phyloP scores from a whole-genome alignment of 176 grass and related monocot species.

The Aegilops tauschii region DNA sequence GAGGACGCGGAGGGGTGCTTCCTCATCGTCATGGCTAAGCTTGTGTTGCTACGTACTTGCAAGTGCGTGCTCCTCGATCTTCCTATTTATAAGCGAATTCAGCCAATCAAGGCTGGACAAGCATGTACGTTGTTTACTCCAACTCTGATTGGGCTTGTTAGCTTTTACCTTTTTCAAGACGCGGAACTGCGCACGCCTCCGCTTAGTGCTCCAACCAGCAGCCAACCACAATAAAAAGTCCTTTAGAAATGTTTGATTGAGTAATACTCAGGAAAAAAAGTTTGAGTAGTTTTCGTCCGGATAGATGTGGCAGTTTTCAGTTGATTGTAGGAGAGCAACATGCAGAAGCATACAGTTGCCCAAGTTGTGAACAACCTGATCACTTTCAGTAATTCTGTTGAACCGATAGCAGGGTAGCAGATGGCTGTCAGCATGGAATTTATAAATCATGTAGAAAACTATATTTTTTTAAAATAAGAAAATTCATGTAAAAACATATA shows the following conservation, averaged over 20 bases:
- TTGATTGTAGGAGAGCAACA: neutral
- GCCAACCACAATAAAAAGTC: neutral
- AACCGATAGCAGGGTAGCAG: neutral
- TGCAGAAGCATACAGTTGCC: too few relatives aligned
- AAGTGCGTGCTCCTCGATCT: too few relatives aligned
- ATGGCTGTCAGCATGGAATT: neutral
- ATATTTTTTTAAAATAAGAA: too few relatives aligned
- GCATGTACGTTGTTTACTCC: too few relatives aligned
- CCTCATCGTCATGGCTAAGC: neutral
- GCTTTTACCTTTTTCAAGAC: neutral
- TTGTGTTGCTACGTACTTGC: neutral
- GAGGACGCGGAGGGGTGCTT: neutral
- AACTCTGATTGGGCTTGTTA: too few relatives aligned
- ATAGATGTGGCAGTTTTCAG: neutral
- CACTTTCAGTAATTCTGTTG: neutral
- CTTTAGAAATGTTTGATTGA: too few relatives aligned
- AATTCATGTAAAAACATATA: neutral
- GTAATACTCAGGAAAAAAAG: too few relatives aligned
- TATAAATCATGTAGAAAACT: neutral
- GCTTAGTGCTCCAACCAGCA: neutral
- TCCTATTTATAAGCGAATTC: too few relatives aligned
- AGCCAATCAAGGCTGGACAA: too few relatives aligned
- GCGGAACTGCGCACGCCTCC: neutral
- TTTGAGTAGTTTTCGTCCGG: too few relatives aligned
- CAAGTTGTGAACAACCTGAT: too few relatives aligned